Base-by-base conservation (phyloP, 176 grass and related monocot species). In the Aegilops longissima region DNA sequence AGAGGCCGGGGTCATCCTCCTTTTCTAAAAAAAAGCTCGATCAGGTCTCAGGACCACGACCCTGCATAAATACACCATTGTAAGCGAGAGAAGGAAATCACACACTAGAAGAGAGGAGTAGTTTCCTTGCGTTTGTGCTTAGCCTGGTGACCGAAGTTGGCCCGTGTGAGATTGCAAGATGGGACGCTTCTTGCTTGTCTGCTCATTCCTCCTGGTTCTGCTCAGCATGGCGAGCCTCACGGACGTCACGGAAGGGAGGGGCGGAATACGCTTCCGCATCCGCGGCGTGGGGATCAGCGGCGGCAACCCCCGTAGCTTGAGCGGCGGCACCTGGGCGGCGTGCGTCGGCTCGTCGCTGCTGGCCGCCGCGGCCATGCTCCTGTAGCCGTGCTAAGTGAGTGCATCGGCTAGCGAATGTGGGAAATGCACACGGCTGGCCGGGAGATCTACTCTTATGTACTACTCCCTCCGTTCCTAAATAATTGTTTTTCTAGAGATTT, bases 321-420 rank as follows among this genome's bases (percentile, higher is more conserved):
- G 80, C 80, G 80, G 89, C 13, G 84, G 73, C 84, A 79, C 80
- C 54, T 90, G 84, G 89, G 21, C 79, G 54, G 54, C 89, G 31
- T 90, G 80, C 80, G 23, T 73, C 21, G 66, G 33, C 4, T 64
- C 74, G 18, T 66, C 73, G 12, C 40, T 90, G 40, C 84, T 90
- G 3, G 80, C 65, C 56, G 80, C 74, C 0, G 84, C 33, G 17
- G 73, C 58, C 75, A 42, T 83, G 80, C 80, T 87, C 29, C 24
- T 86, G 20, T 79, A 83, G 67, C 30, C 5, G 18, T 65, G 12
- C 51, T 17, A 11, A 0, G 21, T 68, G n/a, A 73, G n/a, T 3
- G 59, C 71, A 17, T 65, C 16, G 3, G 27, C 12, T 3, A 12
- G 44, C 3, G 45, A 49, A 14, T 4, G 45, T 5, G 45, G 45